Evolutionary conservation across 1,284 basidiomycete species (phyloP).

Genomic region (Wallemia mellicola): DNA sequence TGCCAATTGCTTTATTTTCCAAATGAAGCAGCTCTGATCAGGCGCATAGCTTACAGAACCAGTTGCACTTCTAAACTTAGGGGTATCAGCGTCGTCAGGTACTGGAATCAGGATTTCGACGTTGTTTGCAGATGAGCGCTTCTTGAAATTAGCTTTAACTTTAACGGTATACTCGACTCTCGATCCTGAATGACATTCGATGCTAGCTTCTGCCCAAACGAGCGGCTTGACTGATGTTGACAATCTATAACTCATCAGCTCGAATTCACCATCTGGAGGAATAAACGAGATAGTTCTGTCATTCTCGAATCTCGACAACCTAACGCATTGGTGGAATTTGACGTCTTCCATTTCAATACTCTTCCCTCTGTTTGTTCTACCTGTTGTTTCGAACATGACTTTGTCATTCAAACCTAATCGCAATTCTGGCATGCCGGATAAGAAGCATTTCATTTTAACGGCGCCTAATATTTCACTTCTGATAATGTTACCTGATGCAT

Average conservation of each 20-base stretch:
- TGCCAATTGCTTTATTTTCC: conserved; percentile 89
- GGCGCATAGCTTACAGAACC: conserved; percentile 81
- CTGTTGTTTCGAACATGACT: conserved; percentile 96
- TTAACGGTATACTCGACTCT: conserved; percentile 96
- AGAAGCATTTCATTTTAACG: conserved; percentile 98
- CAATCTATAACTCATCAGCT: conserved; percentile 87
- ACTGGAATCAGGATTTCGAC: conserved; percentile 96
- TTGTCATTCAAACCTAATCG: conserved; percentile 92
- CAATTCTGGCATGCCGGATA: conserved; percentile 94
- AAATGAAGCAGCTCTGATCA: conserved; percentile 83
- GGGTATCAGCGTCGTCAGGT: conserved; percentile 91
- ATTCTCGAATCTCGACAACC: conserved; percentile 96
- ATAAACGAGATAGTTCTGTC: conserved; percentile 98
- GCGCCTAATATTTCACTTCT: conserved; percentile 90
- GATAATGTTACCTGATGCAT: conserved; percentile 86
- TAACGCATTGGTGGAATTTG: conserved; percentile 98
- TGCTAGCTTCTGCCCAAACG: conserved; percentile 89
- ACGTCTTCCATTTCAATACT: conserved; percentile 99
- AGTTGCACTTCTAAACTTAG: conserved; percentile 75
- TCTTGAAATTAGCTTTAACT: conserved; percentile 90
- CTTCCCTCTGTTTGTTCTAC: conserved; percentile 78
- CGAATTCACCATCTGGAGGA: conserved; percentile 94
- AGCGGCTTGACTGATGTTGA: conserved; percentile 90
- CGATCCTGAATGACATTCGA: conserved; percentile 77
- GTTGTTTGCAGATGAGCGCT: conserved; percentile 84